Evolutionary conservation across 345 rosid genomes (phyloP), one percentile per base, ranked within the genome.

Genomic region (Gossypium rotundifolium): DNA sequence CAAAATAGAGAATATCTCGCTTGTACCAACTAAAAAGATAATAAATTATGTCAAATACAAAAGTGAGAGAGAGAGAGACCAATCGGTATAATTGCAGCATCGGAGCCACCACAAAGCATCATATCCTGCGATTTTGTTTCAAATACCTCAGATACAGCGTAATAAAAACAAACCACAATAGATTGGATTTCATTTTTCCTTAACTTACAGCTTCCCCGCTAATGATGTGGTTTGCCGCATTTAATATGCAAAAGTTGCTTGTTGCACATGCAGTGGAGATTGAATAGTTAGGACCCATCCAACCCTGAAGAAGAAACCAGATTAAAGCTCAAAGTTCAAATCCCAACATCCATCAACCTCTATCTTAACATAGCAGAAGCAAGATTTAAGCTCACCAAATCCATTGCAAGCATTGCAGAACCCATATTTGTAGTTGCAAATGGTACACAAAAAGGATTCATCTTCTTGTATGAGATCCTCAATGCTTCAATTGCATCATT

Each of bases 231-330:
- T 92, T 91, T 17, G 98, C 98, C 23, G 97, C 95, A 86, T 88
- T 92, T 79, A 90, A 48, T 80, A 92, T 89, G 81, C 98, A 94
- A 76, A 89, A 94, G 87, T 94, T 94, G 85, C 97, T 82, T 9
- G 98, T 94, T 23, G 98, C 97, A 82, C 98, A 94, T 72, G 97
- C 98, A 80, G 95, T 87, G 59, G 98, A 91, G 60, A 94, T 94
- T 25, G 98, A 94, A 83, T 94, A 94, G 84, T 90, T 94, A 66
- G 98, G 97, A 12, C 98, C 98, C 98, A 91, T 94, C 98, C 97
- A 92, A 72, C 98, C 98, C 98, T 94, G 82, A 76, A 71, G 13
- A 76, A 23, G 79, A 75, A 12, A 40, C 45, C 78, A 59, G 65
- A 76, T 72, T 63, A 71, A 80, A 75, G 14, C 52, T 80, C 67